Conservation (phyloP, 2,329 filamentous ascomycete species). For the Pseudogymnoascus verrucosus region DNA sequence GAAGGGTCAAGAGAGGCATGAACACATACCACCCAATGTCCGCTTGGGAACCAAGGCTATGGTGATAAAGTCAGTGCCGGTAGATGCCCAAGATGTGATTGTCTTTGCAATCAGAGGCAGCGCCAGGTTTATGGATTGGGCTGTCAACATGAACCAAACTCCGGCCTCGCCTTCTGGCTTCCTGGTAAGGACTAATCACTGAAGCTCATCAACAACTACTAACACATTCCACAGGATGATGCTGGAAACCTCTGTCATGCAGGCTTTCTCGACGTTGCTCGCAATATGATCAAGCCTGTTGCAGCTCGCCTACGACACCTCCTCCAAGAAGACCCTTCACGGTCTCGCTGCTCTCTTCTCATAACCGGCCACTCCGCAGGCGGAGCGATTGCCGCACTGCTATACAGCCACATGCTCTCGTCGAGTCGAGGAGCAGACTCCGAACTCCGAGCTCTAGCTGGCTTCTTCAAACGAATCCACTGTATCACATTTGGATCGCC, state of each 20-base stretch:
- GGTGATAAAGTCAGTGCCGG: conserved; percentile 71
- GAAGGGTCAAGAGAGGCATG: conserved; percentile 52
- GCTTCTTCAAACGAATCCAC: conserved; percentile 69
- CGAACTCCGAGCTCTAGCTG: conserved; percentile 61
- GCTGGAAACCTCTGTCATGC: conserved; percentile 68
- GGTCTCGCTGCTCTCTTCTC: conserved; percentile 60
- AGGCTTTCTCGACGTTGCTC: conserved; percentile 69
- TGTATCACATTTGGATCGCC: conserved; percentile 83
- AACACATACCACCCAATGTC: conserved; percentile 65
- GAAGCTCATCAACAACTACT: neutral
- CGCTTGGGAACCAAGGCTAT: conserved; percentile 73
- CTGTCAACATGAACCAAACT: conserved; percentile 67
- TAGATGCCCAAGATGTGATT: conserved; percentile 70
- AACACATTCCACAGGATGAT: conserved; percentile 47
- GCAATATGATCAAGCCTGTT: conserved; percentile 66
- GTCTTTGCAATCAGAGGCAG: conserved; percentile 80
- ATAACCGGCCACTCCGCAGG: conserved; percentile 85
- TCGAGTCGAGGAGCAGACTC: conserved; percentile 46
- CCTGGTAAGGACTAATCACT: conserved; percentile 37
- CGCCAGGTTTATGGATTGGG: conserved; percentile 77
- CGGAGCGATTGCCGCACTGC: conserved; percentile 70
- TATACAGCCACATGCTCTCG: conserved; percentile 76
- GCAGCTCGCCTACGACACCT: conserved; percentile 61
- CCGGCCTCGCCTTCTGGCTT: conserved; percentile 61
- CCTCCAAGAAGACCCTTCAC: conserved; percentile 61